A percentile compares a stretch with the other conserved stretches of the same genome.
These are phyloP conservation scores for Chondrus crispus DNA, from an alignment of 23 red algal genomes.

Conservation along the genomic window DNA sequence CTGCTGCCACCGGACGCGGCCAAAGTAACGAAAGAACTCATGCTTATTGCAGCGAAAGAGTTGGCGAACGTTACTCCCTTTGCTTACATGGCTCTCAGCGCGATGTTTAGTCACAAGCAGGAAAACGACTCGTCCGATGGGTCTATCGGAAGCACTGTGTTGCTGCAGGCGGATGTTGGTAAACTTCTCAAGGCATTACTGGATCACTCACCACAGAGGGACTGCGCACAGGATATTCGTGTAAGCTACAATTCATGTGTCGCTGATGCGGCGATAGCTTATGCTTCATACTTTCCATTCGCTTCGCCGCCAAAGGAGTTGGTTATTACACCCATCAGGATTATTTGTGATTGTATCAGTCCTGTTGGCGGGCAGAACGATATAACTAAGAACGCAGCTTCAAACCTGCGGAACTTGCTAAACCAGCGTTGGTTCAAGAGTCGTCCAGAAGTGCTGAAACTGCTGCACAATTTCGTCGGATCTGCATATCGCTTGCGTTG, in stretches of 20 bases:
- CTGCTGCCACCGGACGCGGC: slow-evolving; percentile 42
- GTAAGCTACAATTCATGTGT: slow-evolving; percentile 4
- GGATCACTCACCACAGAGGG: not conserved
- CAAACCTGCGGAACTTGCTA: not conserved
- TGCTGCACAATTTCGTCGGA: not conserved
- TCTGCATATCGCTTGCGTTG: not conserved
- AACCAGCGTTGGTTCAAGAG: not conserved
- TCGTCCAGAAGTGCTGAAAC: slow-evolving; percentile 25
- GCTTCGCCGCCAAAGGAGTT: slow-evolving; percentile 21
- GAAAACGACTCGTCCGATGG: not conserved
- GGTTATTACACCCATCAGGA: slow-evolving; percentile 13
- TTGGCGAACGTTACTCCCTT: slow-evolving; percentile 12
- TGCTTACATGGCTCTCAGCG: slow-evolving; percentile 25
- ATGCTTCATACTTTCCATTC: slow-evolving; percentile 20
- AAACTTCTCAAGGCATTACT: slow-evolving; percentile 15
- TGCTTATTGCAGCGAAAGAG: slow-evolving; percentile 35
- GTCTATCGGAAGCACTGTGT: not conserved
- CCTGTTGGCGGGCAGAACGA: not conserved
- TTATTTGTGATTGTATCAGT: slow-evolving; percentile 14
- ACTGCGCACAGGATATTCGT: slow-evolving; percentile 11
- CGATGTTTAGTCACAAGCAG: not conserved
- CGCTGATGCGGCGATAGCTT: not conserved
- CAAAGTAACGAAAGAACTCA: slow-evolving; percentile 30
- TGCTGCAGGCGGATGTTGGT: slow-evolving; percentile 23
- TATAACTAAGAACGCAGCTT: not conserved